Base-by-base conservation (phyloP, 257 asterid genomes). In the Solanum medicagineum region DNA sequence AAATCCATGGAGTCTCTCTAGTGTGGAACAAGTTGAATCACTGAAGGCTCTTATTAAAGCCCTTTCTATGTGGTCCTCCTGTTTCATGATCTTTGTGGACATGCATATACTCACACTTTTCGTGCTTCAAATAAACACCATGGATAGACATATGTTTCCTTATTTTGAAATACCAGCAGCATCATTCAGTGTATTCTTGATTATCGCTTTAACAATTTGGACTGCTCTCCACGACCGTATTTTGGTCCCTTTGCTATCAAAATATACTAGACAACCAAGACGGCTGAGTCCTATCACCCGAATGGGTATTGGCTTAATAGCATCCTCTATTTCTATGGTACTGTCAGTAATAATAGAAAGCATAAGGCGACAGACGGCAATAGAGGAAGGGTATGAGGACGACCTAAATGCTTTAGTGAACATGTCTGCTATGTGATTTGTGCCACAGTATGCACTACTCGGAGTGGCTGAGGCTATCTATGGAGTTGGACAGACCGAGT, bases 121-220 rank as follows among this genome's bases (percentile, higher is more conserved):
- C 9, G 20, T 15, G 55, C 81, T 73, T n/a, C 81, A 73, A 73
- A 20, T 40, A 3, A 73, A 73, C 0, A 73, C 57, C 2, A 73
- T 86, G 86, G 80, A 86, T 26, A 74, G 85, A 65, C 86, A 86
- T 51, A 15, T 83, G 2, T 83, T 63, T 14, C 71, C 89, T 9
- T 77, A 70, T 11, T 49, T 87, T 7, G 85, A 87, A 56, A 24
- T 87, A 29, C 89, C 89, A 36, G 85, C 89, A 19, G 89, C 87
- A 74, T 87, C 87, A 49, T 84, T 87, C 60, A 47, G 66, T 13
- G 66, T 85, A 44, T 81, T 87, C 12, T 0, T 71, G 54, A 12
- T 85, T 20, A 3, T 16, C 15, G 65, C 84, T 2, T 12, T 84
- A 36, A 70, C 84, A 55, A 12, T 80, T 4, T 84, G 87, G 87